phyloP scores from a whole-genome alignment of 495 filamentous ascomycete genomes.

The Chaetomidium leptoderma region DNA sequence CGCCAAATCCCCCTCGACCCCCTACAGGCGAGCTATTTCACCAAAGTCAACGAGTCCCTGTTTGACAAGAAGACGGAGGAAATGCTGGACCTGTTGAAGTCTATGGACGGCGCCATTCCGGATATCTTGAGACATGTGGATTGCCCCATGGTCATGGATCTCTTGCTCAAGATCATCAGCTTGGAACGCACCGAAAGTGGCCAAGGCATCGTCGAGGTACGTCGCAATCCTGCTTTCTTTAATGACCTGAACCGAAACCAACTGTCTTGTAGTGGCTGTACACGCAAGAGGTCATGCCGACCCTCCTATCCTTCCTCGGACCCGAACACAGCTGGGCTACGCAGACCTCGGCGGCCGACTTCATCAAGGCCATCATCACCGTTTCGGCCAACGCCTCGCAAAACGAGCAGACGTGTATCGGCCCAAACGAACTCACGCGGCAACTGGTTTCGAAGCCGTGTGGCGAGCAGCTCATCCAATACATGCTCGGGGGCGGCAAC shows the following conservation, averaged over 20 bases:
- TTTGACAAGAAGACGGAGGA: constrained; percentile 97
- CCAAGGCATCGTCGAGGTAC: constrained; percentile 89
- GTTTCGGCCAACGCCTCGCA: constrained; percentile 98
- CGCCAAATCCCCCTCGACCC: constrained; percentile 77
- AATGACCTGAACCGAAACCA: background rate
- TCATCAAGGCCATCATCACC: constrained; percentile 97
- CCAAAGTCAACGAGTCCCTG: constrained; percentile 93
- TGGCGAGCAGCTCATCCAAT: constrained; percentile 71
- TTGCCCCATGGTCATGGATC: constrained; percentile 97
- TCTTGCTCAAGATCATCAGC: constrained; percentile 95
- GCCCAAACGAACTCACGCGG: constrained; percentile 91
- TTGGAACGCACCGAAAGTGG: constrained; percentile 89
- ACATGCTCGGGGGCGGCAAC: constrained; percentile 94
- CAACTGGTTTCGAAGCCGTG: constrained; percentile 90
- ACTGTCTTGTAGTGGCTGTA: constrained; percentile 71
- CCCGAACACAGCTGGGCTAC: constrained; percentile 77
- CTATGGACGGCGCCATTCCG: constrained; percentile 71
- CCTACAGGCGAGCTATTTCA: constrained; percentile 94
- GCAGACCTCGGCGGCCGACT: constrained; percentile 95
- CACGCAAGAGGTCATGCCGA: constrained; percentile 82
- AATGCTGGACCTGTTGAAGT: constrained; percentile 85
- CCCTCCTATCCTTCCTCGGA: constrained; percentile 79
- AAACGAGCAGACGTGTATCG: constrained; percentile 96
- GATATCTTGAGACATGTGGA: constrained; percentile 92
- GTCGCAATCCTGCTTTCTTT: constrained; percentile 18